Evolutionary conservation across 371 early-diverging fungal genomes (phyloP), one percentile per base, ranked within the genome.

Genomic region (Mortierella sp.): DNA sequence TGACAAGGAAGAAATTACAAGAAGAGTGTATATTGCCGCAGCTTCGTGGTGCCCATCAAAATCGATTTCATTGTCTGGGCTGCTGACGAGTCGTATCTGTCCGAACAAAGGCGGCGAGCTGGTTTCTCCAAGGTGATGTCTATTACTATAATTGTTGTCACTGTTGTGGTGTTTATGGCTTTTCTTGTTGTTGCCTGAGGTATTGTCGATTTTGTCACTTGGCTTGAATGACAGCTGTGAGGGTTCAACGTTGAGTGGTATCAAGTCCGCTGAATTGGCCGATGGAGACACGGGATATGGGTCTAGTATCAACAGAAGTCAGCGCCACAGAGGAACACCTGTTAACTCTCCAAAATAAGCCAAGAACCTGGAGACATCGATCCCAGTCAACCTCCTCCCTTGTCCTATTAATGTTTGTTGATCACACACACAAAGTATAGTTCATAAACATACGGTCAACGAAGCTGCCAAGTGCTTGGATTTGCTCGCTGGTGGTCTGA

Each of bases 41-140:
- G 71, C 71, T 26, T 74, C 79, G 12, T 68, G 64, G n/a, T 67
- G 68, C 11, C 72, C 77, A 28, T 77, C 77, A 37, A 72, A 52
- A 30, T 77, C 72, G 9, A 68, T 2, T 1, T 70, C 63, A 9
- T 49, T 49, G 24, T 22, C 22, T 45, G 63, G 16, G 40, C 30
- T 40, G 35, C 51, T n/a, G 22, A 20, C 40, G 8, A 60, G 37
- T 1, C 3, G 64, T 37, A 69, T 62, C 45, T 69, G 62, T 22
- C 40, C 51, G 20, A 69, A 28, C 28, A 62, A 26, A 8, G 62
- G 62, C 26, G 47, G 47, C 26, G 62, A 51, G 11, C 18, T 39
- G 12, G 18, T 11, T 14, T 40, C 58, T 30, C 20, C 58, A 5
- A 12, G 58, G 28, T 30, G 30, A 18, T 28, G 18, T 20, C 58